Evolutionary conservation across 768 basidiomycete species (phyloP), one percentile per base, ranked within the genome.

Genomic region (Pulveroboletus ravenelii): DNA sequence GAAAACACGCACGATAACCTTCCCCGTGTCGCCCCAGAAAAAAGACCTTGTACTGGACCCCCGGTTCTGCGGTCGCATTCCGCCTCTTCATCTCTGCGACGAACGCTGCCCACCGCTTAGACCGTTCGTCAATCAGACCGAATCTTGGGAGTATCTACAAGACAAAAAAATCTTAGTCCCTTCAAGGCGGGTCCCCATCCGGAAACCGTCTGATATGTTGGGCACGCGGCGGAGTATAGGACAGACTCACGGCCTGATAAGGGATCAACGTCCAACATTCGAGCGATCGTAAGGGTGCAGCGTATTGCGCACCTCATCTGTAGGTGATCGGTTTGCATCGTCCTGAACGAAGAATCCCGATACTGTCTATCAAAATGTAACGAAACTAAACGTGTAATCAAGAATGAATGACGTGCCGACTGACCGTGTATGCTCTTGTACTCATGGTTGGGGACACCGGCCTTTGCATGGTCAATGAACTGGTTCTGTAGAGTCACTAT

Each of bases 1-100:
- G 7, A 42, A 3, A 12, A 34, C 10, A 61, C 62, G 47, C 17
- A 62, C 61, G 61, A 41, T 62, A 62, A 9, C 86, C 88, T 65
- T 89, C 72, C 1, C 88, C 88, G 53, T 91, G 88, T 55, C 88
- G 72, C 3, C 78, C 78, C 2, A 89, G 64, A 50, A 84, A 78
- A 48, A 89, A 70, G 12, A 86, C 70, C 57, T 89, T 90, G 69
- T 48, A 55, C 14, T 50, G 47, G 2, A 53, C 47, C 10, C 55
- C 55, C 3, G 50, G 45, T 29, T 44, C 48, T 2, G 61, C 53
- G 1, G 46, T 48, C 27, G 41, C 45, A 3, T 61, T 61, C 49
- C 89, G 62, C n/a, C 64, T 51, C 6, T 63, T 49, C n/a, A 89
- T 64, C 9, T 69, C 57, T 1, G 55, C 44, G 23, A 64, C 58